A percentile compares a stretch with the other conserved stretches of the same genome.
Evolutionary conservation across 129 eudicot species (phyloP).

Genomic region (Sambucus nigra): DNA sequence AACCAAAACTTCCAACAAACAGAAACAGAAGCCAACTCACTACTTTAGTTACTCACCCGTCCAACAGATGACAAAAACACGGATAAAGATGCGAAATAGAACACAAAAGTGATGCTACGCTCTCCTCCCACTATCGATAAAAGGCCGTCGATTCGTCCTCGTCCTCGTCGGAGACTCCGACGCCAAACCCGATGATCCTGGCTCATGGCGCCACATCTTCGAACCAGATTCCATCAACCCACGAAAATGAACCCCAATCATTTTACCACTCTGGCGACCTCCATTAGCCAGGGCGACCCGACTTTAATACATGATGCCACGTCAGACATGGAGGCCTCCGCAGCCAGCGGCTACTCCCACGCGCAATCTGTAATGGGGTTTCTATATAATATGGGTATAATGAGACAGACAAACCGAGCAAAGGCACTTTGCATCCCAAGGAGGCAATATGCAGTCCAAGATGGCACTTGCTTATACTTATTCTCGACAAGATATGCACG

Average conservation of each 20-base stretch:
- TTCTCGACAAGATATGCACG: constrained; percentile 70
- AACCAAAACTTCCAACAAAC: background rate
- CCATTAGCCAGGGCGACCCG: constrained; percentile 50
- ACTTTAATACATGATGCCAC: constrained; percentile 50
- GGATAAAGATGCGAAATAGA: background rate
- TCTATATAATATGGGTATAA: constrained; percentile 57
- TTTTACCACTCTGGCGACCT: constrained; percentile 19
- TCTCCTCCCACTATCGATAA: constrained; percentile 24
- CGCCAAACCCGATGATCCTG: constrained; percentile 67
- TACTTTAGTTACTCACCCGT: background rate
- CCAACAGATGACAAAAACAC: background rate
- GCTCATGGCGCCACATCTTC: constrained; percentile 74
- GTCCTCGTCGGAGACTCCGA: constrained; percentile 69
- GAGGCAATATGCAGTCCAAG: constrained; percentile 74
- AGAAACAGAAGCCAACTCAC: background rate
- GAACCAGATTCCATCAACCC: constrained; percentile 37
- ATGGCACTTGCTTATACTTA: constrained; percentile 78
- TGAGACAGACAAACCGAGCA: constrained; percentile 41
- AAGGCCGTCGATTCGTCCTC: constrained; percentile 68
- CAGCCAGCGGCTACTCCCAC: constrained; percentile 52
- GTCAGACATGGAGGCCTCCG: constrained; percentile 49
- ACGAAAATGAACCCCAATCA: too few species aligned
- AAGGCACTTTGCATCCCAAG: constrained; percentile 72
- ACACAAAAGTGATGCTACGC: background rate
- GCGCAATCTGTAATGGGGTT: constrained; percentile 75